Conservation (phyloP, 2,329 filamentous ascomycete species). For the Cladophialophora carrionii region DNA sequence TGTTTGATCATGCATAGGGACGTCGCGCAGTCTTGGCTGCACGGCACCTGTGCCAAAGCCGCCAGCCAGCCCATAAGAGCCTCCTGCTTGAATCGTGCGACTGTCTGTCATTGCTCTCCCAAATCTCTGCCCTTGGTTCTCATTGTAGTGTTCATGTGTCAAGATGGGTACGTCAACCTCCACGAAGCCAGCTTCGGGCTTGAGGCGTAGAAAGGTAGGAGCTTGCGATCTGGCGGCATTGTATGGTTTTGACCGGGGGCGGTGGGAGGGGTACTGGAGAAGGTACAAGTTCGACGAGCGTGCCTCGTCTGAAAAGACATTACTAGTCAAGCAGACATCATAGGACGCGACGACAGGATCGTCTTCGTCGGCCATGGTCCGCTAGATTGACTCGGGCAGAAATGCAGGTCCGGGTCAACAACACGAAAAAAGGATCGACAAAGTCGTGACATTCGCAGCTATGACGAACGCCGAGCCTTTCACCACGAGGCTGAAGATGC, state of each 20-base stretch:
- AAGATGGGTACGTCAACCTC: constrained; percentile 90
- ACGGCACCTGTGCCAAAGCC: constrained; percentile 68
- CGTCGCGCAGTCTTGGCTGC: constrained; percentile 38
- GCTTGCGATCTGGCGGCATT: constrained; percentile 58
- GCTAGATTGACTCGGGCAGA: neutral
- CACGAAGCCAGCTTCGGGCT: constrained; percentile 77
- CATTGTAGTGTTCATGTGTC: constrained; percentile 75
- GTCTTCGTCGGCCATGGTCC: constrained; percentile 40
- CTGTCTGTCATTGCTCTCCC: constrained; percentile 71
- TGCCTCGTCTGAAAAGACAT: constrained; percentile 6
- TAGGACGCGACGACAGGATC: constrained; percentile 77
- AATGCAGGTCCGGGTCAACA: neutral
- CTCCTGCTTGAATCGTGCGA: constrained; percentile 59
- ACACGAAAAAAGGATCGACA: neutral
- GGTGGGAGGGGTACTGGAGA: constrained; percentile 82
- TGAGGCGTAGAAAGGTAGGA: constrained; percentile 78
- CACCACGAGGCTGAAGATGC: constrained; percentile 44
- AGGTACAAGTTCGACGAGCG: constrained; percentile 59
- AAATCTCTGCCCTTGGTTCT: constrained; percentile 78
- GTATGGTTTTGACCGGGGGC: constrained; percentile 66
- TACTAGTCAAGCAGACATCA: constrained; percentile 79
- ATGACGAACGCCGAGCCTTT: neutral
- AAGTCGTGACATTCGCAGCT: neutral
- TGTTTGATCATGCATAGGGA: constrained; percentile 64
- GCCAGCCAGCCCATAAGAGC: constrained; percentile 70